Evolutionary conservation across 2,329 filamentous ascomycete species (phyloP), one percentile per base, ranked within the genome.

Genomic region (Fusarium dimerum): DNA sequence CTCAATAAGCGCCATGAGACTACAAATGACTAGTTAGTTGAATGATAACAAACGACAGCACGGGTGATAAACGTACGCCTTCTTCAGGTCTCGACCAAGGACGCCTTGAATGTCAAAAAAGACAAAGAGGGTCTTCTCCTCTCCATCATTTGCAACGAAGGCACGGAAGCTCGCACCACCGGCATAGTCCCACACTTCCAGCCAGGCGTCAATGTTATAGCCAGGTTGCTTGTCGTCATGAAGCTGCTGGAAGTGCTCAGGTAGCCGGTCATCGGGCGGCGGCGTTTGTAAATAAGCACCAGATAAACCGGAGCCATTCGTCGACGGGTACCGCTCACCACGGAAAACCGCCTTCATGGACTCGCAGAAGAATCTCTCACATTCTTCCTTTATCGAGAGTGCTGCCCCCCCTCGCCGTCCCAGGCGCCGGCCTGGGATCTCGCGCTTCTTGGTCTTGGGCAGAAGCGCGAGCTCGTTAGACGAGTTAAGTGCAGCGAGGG

Each of bases 301-400:
- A 85, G 89, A 86, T 83, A 88, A 87, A 85, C 88, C 84, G 85
- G 90, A 93, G 88, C 85, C 88, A 85, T 86, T 82, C 80, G 78
- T 77, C 74, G 77, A 83, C 81, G 78, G 75, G 78, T 86, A 86
- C 89, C 88, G 86, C 91, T 95, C 92, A 96, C 90, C 92, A 83
- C 88, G 89, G 86, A 97, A 96, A 81, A 90, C 88, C 80, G 87
- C 80, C 79, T 85, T 89, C 86, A 96, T 90, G 83, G 87, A 88
- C 88, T 93, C 91, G 80, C 92, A 96, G 85, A 96, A 96, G 88
- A 96, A 93, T 83, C 92, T 97, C 92, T 96, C 92, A 96, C 92
- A 96, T 90, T 96, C 92, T 92, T 89, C 92, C 90, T 89, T 92
- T 83, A 96, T 96, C 80, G 87, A 87, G 78, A 90, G 86, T 89